A percentile compares a stretch with the other conserved stretches of the same genome.
Conservation (phyloP, 306 rosid species). For the Lathyrus aphaca region DNA sequence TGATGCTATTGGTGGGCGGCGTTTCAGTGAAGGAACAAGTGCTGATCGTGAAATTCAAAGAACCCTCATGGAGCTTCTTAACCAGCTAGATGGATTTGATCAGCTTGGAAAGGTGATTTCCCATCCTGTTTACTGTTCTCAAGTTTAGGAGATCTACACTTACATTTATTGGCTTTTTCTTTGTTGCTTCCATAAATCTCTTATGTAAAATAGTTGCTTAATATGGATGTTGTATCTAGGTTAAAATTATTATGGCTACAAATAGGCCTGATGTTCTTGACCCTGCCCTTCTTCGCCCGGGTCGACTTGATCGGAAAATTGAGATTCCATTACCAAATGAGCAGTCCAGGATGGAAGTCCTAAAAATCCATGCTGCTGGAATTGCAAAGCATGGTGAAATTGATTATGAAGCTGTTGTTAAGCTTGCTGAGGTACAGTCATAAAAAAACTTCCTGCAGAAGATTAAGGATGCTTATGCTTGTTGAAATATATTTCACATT, state of each 20-base stretch:
- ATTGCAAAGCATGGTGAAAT: conserved; percentile 36
- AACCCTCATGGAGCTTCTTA: conserved; percentile 83
- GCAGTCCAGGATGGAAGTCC: conserved; percentile 39
- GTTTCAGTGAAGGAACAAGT: conserved; percentile 79
- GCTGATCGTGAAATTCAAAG: conserved; percentile 90
- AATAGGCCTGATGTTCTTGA: conserved; percentile 39
- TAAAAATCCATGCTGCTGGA: conserved; percentile 36
- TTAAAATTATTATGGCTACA: conserved; percentile 43
- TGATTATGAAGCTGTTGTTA: conserved; percentile 37
- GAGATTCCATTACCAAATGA: conserved; percentile 38
- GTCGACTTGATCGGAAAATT: conserved; percentile 33
- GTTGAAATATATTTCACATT: background rate
- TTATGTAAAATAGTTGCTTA: background rate
- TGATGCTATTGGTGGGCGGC: conserved; percentile 93
- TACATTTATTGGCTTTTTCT: background rate
- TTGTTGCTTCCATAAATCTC: background rate
- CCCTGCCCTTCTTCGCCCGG: conserved; percentile 40
- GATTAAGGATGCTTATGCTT: background rate
- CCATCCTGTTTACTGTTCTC: background rate
- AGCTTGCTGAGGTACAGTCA: conserved; percentile 35
- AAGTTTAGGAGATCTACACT: background rate
- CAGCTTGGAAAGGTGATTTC: conserved; percentile 71
- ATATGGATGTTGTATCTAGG: conserved; percentile 28
- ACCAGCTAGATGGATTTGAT: conserved; percentile 90
- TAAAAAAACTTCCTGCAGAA: conserved; percentile 23